Conservation (phyloP, 1,284 basidiomycete genomes). For the Clitocybe nebularis region DNA sequence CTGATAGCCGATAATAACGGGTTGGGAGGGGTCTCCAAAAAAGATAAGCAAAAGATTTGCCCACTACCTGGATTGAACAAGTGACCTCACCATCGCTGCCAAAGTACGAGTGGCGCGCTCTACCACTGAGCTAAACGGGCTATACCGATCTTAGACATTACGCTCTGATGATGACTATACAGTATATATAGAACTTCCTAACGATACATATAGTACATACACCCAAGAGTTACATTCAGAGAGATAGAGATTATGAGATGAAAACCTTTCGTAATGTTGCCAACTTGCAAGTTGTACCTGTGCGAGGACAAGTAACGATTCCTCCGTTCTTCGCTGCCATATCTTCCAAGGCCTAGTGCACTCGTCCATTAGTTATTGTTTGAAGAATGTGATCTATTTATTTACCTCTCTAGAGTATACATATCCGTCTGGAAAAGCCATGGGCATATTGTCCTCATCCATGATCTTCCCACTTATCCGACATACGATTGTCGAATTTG, state of each 20-base stretch:
- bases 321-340: conserved; percentile 78
- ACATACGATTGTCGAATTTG: conserved; percentile 95
- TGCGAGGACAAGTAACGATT: conserved; percentile 79
- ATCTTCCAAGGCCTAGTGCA: conserved; percentile 70
- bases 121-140: conserved; percentile 59
- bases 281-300: conserved; percentile 63
- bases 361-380: conserved; percentile 1
- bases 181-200: too few relatives aligned
- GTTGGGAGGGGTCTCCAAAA: background rate
- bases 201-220: too few relatives aligned
- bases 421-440: conserved; percentile 89
- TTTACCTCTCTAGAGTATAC: conserved; percentile 90
- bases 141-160: too few relatives aligned
- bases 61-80: conserved; percentile 54
- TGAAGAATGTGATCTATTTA: conserved; percentile 19
- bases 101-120: conserved; percentile 51
- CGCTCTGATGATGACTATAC: too few relatives aligned
- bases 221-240: too few relatives aligned
- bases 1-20: too few relatives aligned
- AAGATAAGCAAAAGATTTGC: conserved; percentile 26
- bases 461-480: conserved; percentile 88
- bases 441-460: conserved; percentile 88
- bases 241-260: too few relatives aligned
- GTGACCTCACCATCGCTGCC: conserved; percentile 44
- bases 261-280: conserved; percentile 79